Percentiles rank a stretch among this genome's conserved stretches.
phyloP scores from a whole-genome alignment of 1,284 basidiomycete genomes.

The Heliocybe sulcata region DNA sequence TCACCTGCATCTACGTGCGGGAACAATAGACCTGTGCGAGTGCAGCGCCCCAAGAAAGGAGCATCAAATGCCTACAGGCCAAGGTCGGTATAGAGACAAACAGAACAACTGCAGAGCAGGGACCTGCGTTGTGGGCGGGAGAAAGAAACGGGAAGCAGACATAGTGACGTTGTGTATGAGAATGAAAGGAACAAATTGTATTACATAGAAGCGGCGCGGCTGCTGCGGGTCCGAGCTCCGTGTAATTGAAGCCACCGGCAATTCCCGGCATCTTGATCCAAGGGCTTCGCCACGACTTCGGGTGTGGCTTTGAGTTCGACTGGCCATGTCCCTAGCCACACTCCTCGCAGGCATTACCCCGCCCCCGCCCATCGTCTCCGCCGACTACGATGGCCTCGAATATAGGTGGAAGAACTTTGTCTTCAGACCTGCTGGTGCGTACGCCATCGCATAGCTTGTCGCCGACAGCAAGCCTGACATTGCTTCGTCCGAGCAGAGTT shows the following conservation, averaged over 20 bases:
- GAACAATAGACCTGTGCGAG: neutral
- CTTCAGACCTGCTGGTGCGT: constrained; percentile 76
- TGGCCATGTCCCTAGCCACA: constrained; percentile 21
- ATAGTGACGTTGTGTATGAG: neutral
- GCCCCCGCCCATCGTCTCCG: constrained; percentile 28
- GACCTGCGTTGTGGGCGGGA: neutral
- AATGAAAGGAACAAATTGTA: neutral
- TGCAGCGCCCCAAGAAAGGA: neutral
- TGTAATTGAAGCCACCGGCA: too few species aligned
- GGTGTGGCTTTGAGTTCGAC: neutral
- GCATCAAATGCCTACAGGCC: neutral
- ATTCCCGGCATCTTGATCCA: neutral
- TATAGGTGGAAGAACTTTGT: constrained; percentile 68
- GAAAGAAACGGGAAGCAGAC: neutral
- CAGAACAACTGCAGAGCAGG: neutral
- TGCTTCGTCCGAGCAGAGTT: constrained; percentile 37
- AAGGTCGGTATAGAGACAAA: neutral
- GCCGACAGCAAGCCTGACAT: neutral
- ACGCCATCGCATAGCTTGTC: constrained; percentile 5
- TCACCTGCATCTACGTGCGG: neutral
- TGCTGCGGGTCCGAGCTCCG: neutral
- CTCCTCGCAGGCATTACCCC: constrained; percentile 42
- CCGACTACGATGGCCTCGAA: constrained; percentile 57
- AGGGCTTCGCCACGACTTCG: neutral
- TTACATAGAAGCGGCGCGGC: neutral